phyloP scores from a whole-genome alignment of 441 rosid species.

The Geranium incanum region DNA sequence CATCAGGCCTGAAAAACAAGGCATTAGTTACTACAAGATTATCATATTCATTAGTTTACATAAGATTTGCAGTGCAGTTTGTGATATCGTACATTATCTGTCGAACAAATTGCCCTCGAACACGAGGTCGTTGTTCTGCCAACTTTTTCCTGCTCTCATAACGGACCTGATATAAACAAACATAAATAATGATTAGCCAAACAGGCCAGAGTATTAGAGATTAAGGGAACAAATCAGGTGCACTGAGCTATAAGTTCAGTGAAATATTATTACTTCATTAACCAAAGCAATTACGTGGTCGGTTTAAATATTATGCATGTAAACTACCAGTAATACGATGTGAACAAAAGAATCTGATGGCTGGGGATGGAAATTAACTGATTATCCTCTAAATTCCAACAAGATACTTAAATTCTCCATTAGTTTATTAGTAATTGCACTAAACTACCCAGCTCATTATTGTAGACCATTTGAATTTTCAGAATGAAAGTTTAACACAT shows the following conservation, averaged over 20 bases:
- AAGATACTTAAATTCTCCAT: too few species aligned
- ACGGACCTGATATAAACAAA: constrained; percentile 33
- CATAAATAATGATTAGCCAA: constrained; percentile 7
- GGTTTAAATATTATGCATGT: not conserved
- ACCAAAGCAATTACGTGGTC: not conserved
- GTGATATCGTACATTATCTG: constrained; percentile 21
- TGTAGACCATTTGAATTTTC: not conserved
- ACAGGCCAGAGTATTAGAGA: not conserved
- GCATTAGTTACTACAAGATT: constrained; percentile 1
- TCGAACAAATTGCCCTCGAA: constrained; percentile 42
- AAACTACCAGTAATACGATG: not conserved
- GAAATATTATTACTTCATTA: not conserved
- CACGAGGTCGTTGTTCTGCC: constrained; percentile 47
- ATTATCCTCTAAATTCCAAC: too few species aligned
- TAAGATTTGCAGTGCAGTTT: constrained; percentile 2
- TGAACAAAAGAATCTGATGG: not conserved
- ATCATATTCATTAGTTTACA: not conserved
- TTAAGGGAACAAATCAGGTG: not conserved
- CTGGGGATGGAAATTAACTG: not conserved
- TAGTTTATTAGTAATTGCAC: too few species aligned
- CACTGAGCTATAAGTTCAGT: not conserved
- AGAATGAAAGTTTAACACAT: not conserved
- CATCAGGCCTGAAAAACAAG: constrained; percentile 29
- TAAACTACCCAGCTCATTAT: too few species aligned
- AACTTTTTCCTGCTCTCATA: constrained; percentile 42